phyloP scores from a whole-genome alignment of 2,329 filamentous ascomycete species.

The Pseudogymnoascus sp. region DNA sequence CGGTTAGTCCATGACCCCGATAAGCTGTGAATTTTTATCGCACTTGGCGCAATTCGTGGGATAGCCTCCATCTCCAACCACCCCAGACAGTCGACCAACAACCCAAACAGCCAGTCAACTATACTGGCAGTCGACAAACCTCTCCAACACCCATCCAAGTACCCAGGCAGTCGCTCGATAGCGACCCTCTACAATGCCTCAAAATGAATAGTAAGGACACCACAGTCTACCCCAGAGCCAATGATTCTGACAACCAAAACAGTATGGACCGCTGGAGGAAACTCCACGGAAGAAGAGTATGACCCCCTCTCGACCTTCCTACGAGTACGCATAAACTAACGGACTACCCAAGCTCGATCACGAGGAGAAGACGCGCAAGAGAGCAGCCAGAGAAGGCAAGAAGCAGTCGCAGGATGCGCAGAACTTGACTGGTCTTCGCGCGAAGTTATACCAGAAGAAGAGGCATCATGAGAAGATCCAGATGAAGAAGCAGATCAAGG shows the following conservation, averaged over 20 bases:
- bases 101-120: constrained; percentile 1
- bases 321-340: not conserved
- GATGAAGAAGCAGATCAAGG: constrained; percentile 85
- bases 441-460: constrained; percentile 86
- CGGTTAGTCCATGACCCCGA: not conserved
- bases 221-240: not conserved
- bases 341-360: constrained; percentile 50
- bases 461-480: constrained; percentile 92
- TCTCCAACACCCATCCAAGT: not conserved
- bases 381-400: constrained; percentile 76
- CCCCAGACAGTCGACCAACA: not conserved
- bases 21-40: constrained; percentile 8
- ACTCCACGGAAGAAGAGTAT: constrained; percentile 9
- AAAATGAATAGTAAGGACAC: constrained; percentile 8
- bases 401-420: constrained; percentile 78
- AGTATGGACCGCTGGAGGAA: constrained; percentile 9
- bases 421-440: constrained; percentile 78
- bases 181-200: constrained; percentile 2
- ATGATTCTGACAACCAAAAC: constrained; percentile 3
- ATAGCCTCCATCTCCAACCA: constrained; percentile 5
- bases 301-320: not conserved
- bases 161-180: not conserved
- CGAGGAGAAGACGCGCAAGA: constrained; percentile 81
- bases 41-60: constrained; percentile 8
- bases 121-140: not conserved